Percentiles rank a stretch among this genome's conserved stretches.
Conservation (phyloP, 1,284 basidiomycete genomes). For the Moesziomyces antarcticus region DNA sequence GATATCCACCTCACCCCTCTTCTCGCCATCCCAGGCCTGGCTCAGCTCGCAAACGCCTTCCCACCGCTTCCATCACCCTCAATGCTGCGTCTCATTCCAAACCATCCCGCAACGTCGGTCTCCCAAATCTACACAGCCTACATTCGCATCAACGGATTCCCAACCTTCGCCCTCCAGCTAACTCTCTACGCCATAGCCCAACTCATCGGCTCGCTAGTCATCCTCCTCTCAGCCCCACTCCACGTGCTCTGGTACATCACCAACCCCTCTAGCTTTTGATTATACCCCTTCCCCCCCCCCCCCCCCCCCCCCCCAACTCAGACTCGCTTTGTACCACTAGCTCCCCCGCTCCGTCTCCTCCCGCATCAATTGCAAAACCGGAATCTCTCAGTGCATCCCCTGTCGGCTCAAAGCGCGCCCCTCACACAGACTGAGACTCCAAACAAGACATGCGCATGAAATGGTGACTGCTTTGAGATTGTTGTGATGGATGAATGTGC, state of each 20-base stretch:
- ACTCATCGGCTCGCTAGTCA: neutral
- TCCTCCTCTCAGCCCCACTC: conserved; percentile 25
- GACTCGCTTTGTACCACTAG: neutral
- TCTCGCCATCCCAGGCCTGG: conserved; percentile 14
- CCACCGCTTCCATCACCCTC: conserved; percentile 20
- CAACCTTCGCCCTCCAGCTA: conserved; percentile 5
- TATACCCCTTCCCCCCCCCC: neutral
- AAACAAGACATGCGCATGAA: neutral
- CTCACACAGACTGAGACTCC: neutral
- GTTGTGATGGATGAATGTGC: neutral
- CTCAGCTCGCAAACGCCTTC: neutral
- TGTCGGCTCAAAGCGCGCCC: neutral
- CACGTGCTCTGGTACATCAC: conserved; percentile 22
- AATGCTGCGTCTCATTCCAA: neutral
- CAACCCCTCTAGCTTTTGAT: conserved; percentile 1
- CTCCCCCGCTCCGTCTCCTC: neutral
- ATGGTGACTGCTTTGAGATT: neutral
- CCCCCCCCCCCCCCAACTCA: too few species aligned
- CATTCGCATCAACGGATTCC: conserved; percentile 12
- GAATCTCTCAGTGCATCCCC: neutral
- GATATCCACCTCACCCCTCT: conserved; percentile 23
- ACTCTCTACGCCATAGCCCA: conserved; percentile 9
- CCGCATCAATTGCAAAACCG: neutral
- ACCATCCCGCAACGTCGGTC: neutral
- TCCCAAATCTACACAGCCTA: conserved; percentile 7